Evolutionary conservation across 768 basidiomycete species (phyloP).

Genomic region (Boletus edulis): DNA sequence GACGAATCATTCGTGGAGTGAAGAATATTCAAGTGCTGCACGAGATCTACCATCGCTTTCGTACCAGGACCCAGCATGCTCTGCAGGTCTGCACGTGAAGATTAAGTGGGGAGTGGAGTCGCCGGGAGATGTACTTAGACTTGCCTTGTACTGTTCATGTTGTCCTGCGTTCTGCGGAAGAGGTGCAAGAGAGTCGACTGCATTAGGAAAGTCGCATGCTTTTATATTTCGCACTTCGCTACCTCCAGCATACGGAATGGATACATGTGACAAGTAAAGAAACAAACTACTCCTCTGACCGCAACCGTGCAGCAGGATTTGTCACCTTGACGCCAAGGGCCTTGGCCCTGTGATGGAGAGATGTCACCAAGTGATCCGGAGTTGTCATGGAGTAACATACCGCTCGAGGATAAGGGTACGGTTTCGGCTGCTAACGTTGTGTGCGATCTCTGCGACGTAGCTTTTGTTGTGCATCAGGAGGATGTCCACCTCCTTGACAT

Average conservation of each 20-base stretch:
- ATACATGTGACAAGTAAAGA: conserved; percentile 40
- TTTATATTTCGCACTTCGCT: conserved; percentile 41
- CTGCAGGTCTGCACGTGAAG: conserved; percentile 47
- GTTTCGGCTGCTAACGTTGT: conserved; percentile 95
- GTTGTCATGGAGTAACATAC: conserved; percentile 37
- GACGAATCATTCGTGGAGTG: conserved; percentile 11
- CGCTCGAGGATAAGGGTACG: conserved; percentile 87
- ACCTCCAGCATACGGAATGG: conserved; percentile 50
- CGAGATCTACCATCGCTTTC: conserved; percentile 53
- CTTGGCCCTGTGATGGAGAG: conserved; percentile 58
- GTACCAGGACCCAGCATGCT: conserved; percentile 94
- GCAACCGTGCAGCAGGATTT: conserved; percentile 87
- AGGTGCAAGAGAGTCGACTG: conserved; percentile 16
- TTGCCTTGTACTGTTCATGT: conserved; percentile 30
- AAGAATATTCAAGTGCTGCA: conserved; percentile 12
- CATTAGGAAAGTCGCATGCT: conserved; percentile 27
- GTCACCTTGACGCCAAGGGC: conserved; percentile 90
- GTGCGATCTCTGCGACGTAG: conserved; percentile 95
- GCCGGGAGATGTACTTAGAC: conserved; percentile 8
- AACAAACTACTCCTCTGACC: conserved; percentile 83
- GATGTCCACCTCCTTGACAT: conserved; percentile 90
- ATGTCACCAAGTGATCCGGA: conserved; percentile 6
- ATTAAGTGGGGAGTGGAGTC: neutral
- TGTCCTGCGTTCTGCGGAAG: conserved; percentile 11
- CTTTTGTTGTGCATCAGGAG: conserved; percentile 98